Conservation (phyloP, 495 filamentous ascomycete genomes). For the Aspergillus carlsbadensis region DNA sequence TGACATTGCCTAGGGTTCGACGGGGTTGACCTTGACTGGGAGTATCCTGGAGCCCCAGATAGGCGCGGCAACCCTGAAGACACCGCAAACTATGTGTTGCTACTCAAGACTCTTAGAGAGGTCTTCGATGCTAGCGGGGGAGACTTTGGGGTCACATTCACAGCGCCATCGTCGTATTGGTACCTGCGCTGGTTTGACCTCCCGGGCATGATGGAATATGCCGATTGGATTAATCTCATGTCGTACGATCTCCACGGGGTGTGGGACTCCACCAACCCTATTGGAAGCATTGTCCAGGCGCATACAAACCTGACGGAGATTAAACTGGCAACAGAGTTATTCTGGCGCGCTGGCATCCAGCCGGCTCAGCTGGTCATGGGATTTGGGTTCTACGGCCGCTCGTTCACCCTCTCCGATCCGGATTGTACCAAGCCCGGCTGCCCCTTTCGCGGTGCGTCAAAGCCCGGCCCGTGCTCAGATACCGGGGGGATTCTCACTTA, state of each 20-base stretch:
- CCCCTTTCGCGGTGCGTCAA: slow-evolving; percentile 16
- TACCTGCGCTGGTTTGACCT: slow-evolving; percentile 51
- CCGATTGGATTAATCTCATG: slow-evolving; percentile 57
- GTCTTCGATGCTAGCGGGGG: too few species aligned
- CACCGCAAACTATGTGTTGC: too few species aligned
- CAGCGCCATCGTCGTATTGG: not conserved
- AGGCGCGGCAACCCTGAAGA: too few species aligned
- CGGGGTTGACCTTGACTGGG: slow-evolving; percentile 46
- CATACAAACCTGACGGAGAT: slow-evolving; percentile 63
- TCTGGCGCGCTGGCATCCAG: slow-evolving; percentile 40
- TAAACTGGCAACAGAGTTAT: slow-evolving; percentile 23
- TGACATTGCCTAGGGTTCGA: too few species aligned
- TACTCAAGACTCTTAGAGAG: too few species aligned
- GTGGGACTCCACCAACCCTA: slow-evolving; percentile 22
- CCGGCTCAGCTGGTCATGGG: slow-evolving; percentile 47
- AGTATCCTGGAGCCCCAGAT: too few species aligned
- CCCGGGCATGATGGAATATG: slow-evolving; percentile 24
- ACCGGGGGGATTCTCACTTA: slow-evolving; percentile 24
- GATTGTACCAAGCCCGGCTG: slow-evolving; percentile 29
- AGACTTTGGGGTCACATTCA: too few species aligned
- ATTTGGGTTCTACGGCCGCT: slow-evolving; percentile 48
- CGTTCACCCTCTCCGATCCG: slow-evolving; percentile 23
- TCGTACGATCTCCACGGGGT: slow-evolving; percentile 40
- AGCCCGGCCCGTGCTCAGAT: slow-evolving; percentile 26
- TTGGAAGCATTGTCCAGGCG: slow-evolving; percentile 5